phyloP scores from a whole-genome alignment of 257 asterid species.

The Forsythia viridissima region DNA sequence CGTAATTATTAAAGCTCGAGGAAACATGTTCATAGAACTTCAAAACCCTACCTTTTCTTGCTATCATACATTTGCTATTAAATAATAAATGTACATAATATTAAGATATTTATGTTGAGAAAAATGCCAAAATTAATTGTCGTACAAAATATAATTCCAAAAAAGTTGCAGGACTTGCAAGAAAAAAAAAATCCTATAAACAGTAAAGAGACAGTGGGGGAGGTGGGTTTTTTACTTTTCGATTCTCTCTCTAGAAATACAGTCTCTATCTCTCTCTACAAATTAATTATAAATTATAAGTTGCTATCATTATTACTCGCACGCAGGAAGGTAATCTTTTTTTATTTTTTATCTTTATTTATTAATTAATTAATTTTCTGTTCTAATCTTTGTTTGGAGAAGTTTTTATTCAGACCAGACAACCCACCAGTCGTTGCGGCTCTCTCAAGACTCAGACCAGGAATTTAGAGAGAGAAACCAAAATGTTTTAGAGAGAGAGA shows the following conservation, averaged over 20 bases:
- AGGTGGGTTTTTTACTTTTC: neutral
- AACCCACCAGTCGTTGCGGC: constrained; percentile 72
- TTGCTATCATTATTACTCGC: constrained; percentile 37
- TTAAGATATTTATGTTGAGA: neutral
- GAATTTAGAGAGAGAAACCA: constrained; percentile 9
- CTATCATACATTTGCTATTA: neutral
- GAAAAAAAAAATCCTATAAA: constrained; percentile 3
- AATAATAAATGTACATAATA: neutral
- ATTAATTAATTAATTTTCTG: constrained; percentile 13
- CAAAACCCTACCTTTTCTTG: neutral
- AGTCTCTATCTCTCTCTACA: constrained; percentile 13
- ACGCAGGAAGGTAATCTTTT: constrained; percentile 14
- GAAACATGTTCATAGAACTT: neutral
- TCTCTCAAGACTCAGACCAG: constrained; percentile 44
- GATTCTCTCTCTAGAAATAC: constrained; percentile 16
- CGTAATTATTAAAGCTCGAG: neutral
- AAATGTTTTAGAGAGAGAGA: constrained; percentile 36
- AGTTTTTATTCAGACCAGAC: constrained; percentile 46
- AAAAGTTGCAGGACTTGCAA: neutral
- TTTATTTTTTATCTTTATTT: no score
- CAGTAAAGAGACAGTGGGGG: constrained; percentile 25
- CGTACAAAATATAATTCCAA: neutral
- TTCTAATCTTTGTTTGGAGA: constrained; percentile 30
- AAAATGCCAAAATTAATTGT: neutral
- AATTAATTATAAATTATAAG: constrained; percentile 12